Percentiles rank a stretch among this genome's conserved stretches.
phyloP scores from a whole-genome alignment of 2,329 filamentous ascomycete species.

The Sarocladiaceae sp. region DNA sequence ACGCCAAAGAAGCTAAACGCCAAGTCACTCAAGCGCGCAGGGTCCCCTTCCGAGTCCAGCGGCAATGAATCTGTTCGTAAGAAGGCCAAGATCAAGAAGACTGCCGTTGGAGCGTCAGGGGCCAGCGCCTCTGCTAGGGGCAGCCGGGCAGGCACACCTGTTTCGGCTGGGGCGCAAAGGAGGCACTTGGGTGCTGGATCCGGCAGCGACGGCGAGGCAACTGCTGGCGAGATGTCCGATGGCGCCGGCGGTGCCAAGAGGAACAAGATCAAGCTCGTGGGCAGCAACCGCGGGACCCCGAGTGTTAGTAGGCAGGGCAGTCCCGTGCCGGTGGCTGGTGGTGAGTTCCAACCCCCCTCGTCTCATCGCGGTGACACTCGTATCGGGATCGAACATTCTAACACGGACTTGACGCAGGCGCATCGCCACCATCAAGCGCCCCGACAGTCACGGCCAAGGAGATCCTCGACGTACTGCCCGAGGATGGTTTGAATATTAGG shows the following conservation, averaged over 20 bases:
- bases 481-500: not conserved
- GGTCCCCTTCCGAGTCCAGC: conserved; percentile 87
- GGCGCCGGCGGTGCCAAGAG: conserved; percentile 44
- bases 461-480: not conserved
- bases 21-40: conserved; percentile 71
- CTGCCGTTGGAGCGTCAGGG: conserved; percentile 36
- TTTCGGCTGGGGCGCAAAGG: conserved; percentile 28
- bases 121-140: conserved; percentile 18
- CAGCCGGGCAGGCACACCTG: conserved; percentile 51
- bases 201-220: conserved; percentile 67
- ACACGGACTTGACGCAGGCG: conserved; percentile 9
- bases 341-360: not conserved
- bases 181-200: conserved; percentile 40
- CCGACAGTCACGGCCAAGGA: not conserved
- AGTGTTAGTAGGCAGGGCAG: conserved; percentile 36
- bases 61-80: conserved; percentile 85
- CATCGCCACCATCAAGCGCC: not conserved
- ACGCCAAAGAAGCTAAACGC: conserved; percentile 45
- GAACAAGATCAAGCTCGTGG: conserved; percentile 48
- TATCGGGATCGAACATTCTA: too few species aligned
- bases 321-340: not conserved
- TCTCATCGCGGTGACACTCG: too few species aligned
- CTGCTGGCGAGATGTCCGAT: conserved; percentile 61
- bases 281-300: conserved; percentile 44
- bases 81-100: conserved; percentile 56